Percentiles rank a stretch among this genome's conserved stretches.
Evolutionary conservation across 306 rosid genomes (phyloP).

Genomic region (Senna tora): DNA sequence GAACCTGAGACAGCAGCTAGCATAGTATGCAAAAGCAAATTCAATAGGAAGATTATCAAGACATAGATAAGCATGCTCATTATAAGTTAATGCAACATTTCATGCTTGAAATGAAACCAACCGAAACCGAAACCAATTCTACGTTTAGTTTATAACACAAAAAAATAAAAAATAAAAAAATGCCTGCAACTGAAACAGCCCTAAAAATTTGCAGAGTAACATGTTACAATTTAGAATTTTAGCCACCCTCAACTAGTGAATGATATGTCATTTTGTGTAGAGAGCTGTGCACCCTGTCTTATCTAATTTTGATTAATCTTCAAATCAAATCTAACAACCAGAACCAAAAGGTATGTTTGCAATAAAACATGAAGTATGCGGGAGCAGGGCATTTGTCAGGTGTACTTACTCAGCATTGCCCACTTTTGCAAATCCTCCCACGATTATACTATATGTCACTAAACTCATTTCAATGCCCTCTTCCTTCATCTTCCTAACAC

Average conservation of each 20-base stretch:
- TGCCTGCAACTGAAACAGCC: too few species aligned
- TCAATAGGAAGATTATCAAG: not conserved
- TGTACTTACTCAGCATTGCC: slow-evolving; percentile 83
- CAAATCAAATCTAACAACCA: slow-evolving; percentile 17
- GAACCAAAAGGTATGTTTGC: not conserved
- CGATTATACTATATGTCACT: slow-evolving; percentile 92
- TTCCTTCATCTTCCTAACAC: slow-evolving; percentile 91
- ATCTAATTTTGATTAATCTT: not conserved
- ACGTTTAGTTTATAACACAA: too few species aligned
- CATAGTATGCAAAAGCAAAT: slow-evolving; percentile 4
- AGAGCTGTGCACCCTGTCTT: not conserved
- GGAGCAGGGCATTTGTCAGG: slow-evolving; percentile 18
- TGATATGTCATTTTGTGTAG: not conserved
- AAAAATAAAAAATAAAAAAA: too few species aligned
- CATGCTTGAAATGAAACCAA: slow-evolving; percentile 11
- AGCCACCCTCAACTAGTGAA: not conserved
- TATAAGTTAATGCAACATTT: slow-evolving; percentile 8
- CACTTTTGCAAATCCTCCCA: slow-evolving; percentile 83
- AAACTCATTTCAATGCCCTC: slow-evolving; percentile 85
- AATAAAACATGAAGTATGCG: not conserved
- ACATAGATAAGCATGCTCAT: slow-evolving; percentile 20
- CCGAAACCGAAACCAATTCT: slow-evolving; percentile 13
- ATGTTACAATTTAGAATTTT: too few species aligned
- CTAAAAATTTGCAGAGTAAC: too few species aligned
- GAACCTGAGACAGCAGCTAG: slow-evolving; percentile 7